phyloP scores from a whole-genome alignment of 768 basidiomycete species.

The Tephrocybe sp. region DNA sequence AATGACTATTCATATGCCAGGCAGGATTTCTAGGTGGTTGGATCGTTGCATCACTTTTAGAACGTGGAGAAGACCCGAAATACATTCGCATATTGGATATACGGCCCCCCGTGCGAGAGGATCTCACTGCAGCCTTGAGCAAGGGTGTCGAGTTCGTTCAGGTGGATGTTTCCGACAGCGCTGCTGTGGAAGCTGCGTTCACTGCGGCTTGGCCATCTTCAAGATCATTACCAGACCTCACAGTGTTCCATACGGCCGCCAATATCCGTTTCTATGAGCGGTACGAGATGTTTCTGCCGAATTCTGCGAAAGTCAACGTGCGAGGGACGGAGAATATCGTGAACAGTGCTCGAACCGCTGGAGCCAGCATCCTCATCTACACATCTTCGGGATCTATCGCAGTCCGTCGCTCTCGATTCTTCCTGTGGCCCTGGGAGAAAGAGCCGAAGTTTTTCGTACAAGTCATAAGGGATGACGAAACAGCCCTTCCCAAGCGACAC shows the following conservation, averaged over 20 bases:
- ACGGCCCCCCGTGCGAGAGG: slow-evolving; percentile 55
- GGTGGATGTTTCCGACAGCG: slow-evolving; percentile 56
- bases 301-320: slow-evolving; percentile 65
- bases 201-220: slow-evolving; percentile 58
- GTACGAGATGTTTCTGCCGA: slow-evolving; percentile 44
- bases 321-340: slow-evolving; percentile 68
- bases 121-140: slow-evolving; percentile 52
- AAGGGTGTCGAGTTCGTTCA: slow-evolving; percentile 56
- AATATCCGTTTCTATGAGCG: slow-evolving; percentile 81
- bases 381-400: slow-evolving; percentile 74
- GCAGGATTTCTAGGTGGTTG: slow-evolving; percentile 78
- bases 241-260: slow-evolving; percentile 77
- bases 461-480: slow-evolving; percentile 61
- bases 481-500: slow-evolving; percentile 49
- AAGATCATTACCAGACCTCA: slow-evolving; percentile 37
- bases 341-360: slow-evolving; percentile 51
- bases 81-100: slow-evolving; percentile 70
- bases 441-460: slow-evolving; percentile 61
- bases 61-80: slow-evolving; percentile 69
- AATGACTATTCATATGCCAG: slow-evolving; percentile 30
- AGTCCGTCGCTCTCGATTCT: slow-evolving; percentile 57
- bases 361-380: slow-evolving; percentile 61
- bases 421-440: slow-evolving; percentile 77
- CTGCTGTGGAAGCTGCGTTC: slow-evolving; percentile 61
- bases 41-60: slow-evolving; percentile 67